Conservation (phyloP, 768 basidiomycete species). For the Lactarius tabidus region DNA sequence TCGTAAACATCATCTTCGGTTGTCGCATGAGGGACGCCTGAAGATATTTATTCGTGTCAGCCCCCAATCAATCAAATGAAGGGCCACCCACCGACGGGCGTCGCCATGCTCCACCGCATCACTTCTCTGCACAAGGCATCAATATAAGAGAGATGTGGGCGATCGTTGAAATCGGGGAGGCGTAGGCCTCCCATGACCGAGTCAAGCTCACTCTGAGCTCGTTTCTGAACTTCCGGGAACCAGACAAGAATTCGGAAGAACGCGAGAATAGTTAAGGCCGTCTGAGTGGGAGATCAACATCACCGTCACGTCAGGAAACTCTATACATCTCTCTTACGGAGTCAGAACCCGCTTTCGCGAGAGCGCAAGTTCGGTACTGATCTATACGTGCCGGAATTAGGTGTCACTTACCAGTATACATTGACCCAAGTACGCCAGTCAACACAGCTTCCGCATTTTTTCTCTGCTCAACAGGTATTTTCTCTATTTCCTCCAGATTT, state of each 20-base stretch:
- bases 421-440: slow-evolving; percentile 8
- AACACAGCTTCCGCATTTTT: slow-evolving; percentile 3
- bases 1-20: slow-evolving; percentile 56
- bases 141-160: slow-evolving; percentile 48
- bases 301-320: neutral
- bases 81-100: slow-evolving; percentile 42
- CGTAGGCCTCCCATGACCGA: slow-evolving; percentile 46
- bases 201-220: slow-evolving; percentile 65
- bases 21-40: slow-evolving; percentile 54
- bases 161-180: slow-evolving; percentile 53
- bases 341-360: slow-evolving; percentile 9
- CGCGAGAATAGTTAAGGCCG: slow-evolving; percentile 29
- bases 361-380: neutral
- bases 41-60: neutral
- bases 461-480: neutral
- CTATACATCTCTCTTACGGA: neutral
- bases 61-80: neutral
- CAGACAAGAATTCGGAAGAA: slow-evolving; percentile 29
- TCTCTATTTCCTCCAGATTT: slow-evolving; percentile 11
- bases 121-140: slow-evolving; percentile 49
- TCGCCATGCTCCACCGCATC: slow-evolving; percentile 49
- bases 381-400: neutral
- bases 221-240: slow-evolving; percentile 30
- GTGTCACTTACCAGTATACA: slow-evolving; percentile 10
- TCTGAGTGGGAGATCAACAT: slow-evolving; percentile 9